Conservation (phyloP, 164 flowering plant species). For the Aristolochia contorta region DNA sequence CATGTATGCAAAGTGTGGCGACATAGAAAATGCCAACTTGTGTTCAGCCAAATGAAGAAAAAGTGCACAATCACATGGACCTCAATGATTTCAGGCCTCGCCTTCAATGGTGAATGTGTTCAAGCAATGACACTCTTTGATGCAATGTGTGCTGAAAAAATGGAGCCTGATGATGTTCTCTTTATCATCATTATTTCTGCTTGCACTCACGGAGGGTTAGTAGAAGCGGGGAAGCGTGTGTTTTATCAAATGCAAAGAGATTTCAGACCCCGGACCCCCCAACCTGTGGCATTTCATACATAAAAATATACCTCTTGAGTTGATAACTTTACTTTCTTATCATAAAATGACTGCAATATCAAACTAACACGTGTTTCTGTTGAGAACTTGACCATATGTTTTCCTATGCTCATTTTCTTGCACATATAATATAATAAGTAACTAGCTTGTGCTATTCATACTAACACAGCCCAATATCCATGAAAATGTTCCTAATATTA, state of each 20-base stretch:
- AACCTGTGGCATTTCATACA: no score
- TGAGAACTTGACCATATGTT: no score
- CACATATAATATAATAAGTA: no score
- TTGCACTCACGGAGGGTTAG: conserved; percentile 47
- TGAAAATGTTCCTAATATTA: no score
- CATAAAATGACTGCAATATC: no score
- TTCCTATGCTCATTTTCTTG: no score
- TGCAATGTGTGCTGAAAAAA: conserved; percentile 27
- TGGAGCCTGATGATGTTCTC: conserved; percentile 38
- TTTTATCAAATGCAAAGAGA: conserved; percentile 29
- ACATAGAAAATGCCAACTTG: conserved; percentile 24
- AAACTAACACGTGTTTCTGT: no score
- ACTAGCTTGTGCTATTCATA: no score
- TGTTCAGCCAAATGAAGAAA: conserved; percentile 24
- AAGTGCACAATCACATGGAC: conserved; percentile 49
- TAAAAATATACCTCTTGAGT: no score
- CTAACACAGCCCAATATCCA: no score
- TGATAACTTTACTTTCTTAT: no score
- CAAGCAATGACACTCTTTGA: conserved; percentile 41
- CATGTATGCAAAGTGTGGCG: conserved; percentile 53
- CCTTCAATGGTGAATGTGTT: conserved; percentile 33
- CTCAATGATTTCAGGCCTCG: conserved; percentile 43
- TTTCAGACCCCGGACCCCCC: no score
- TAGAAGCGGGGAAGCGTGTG: conserved; percentile 34
- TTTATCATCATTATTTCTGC: conserved; percentile 44